Evolutionary conservation across 2,329 filamentous ascomycete species (phyloP), one percentile per base, ranked within the genome.

Genomic region (Calonectria multiphialidica): DNA sequence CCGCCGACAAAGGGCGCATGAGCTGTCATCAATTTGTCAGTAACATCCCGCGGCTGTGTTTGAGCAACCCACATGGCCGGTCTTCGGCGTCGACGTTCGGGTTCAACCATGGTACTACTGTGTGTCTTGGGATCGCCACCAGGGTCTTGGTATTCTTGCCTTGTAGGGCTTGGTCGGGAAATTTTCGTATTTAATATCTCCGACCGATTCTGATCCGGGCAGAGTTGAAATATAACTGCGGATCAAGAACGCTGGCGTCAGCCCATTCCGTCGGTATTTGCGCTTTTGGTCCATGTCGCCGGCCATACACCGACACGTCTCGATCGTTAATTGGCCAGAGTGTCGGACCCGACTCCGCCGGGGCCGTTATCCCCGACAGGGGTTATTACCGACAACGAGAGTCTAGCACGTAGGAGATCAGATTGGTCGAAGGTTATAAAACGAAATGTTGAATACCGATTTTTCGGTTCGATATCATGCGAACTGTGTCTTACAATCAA

Each of bases 1-100:
- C n/a, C 79, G 81, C 12, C 86, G 80, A 69, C 86, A 87, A 7
- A 84, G 79, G 10, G 81, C 78, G 69, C 86, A 87, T 1, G 85
- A 84, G 7, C 85, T 85, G 42, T 7, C 21, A 5, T 23, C 5
- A 4, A 4, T 3, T 44, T 12, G 50, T 72, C 42, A 72, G 61
- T 33, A 25, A 23, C 44, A 18, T 35, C 18, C 1, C 18, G 10
- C 7, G 21, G 13, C 5, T 21, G 9, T 23, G 9, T 28, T 3
- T 1, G 3, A 1, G 2, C 6, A 2, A 28, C 66, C 10, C 74
- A 81, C 81, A 82, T 73, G 7, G 80, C 80, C 28, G 80, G 81
- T 55, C 81, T 74, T 67, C 80, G 67, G 47, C 80, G 77, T 2
- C 79, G 78, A 21, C 80, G 80, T 21, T 77, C 72, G n/a, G 75